Conservation (phyloP, 139 green algal genomes). For the Chlamydomonas sphaeroides region DNA sequence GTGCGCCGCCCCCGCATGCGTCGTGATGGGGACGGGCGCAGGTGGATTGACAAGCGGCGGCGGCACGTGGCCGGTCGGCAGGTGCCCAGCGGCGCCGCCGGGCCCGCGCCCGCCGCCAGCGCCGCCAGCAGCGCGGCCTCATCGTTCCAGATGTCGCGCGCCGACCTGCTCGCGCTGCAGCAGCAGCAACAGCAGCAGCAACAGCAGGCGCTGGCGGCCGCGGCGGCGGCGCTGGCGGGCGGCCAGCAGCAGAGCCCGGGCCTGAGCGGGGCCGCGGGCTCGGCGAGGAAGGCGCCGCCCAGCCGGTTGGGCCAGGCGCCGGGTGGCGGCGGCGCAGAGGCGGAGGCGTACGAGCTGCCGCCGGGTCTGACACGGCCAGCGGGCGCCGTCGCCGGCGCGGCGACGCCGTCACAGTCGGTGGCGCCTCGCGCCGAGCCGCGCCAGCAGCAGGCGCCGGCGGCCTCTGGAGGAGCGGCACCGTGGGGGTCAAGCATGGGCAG, state of each 20-base stretch:
- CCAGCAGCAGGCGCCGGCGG: too few relatives aligned
- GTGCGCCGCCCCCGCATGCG: too few relatives aligned
- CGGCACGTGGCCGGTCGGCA: not conserved
- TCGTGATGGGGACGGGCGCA: not conserved
- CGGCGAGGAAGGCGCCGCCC: too few relatives aligned
- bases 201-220: too few relatives aligned
- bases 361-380: not conserved
- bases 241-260: not conserved
- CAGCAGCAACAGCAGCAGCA: not conserved
- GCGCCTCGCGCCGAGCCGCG: too few relatives aligned
- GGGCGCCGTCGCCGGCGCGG: too few relatives aligned
- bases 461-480: too few relatives aligned
- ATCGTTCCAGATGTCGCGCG: not conserved
- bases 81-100: too few relatives aligned
- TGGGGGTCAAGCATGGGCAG: not conserved
- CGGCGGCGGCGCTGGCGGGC: too few relatives aligned
- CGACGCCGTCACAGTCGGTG: too few relatives aligned
- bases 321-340: not conserved
- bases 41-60: constrained; percentile 28
- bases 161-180: not conserved
- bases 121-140: not conserved
- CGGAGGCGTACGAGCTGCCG: not conserved
- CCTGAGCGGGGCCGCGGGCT: too few relatives aligned
- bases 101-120: not conserved
- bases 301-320: not conserved